Evolutionary conservation across 805 yeast genomes (phyloP), one percentile per base, ranked within the genome.

Genomic region (Jamesozyma spencerorum): DNA sequence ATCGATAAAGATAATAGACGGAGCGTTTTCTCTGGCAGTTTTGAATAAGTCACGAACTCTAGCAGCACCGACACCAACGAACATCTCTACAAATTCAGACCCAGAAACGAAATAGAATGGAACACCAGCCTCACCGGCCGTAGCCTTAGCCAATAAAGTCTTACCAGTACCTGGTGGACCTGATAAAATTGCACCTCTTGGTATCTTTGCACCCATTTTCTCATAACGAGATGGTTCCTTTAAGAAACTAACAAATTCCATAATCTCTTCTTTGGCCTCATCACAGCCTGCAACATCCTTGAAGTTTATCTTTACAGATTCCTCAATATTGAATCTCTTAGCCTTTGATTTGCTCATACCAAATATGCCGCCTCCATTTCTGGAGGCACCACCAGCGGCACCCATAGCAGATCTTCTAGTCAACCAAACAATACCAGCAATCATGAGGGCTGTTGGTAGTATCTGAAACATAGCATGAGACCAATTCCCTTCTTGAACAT

Each of bases 141-240:
- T 92, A 4, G 99, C 99, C 59, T 86, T 90, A 11, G 99, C 99
- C 38, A 92, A 68, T 40, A 92, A 69, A 1, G 99, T 92, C 62
- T 92, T 92, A 77, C 99, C 99, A 8, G 98, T 92, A 69, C 99
- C 99, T 38, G 99, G 99, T 14, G 98, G 95, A 37, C 99, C 99
- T 1, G 95, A 83, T 42, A 92, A 68, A 45, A 92, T 85, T 8
- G 98, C 98, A 52, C 99, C 99, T 59, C 97, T 77, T 36, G 99
- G 99, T 50, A 92, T 92, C 61, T 87, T 85, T 31, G 97, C 99
- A 31, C 99, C 99, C 43, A 92, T 70, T 45, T 77, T 77, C 61
- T 88, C 97, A 63, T 88, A 92, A 59, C 87, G 85, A 41, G 72
- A 70, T 8, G 99, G 98, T 49, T 86, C 76, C 60, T 90, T 84